Conservation (phyloP, 345 rosid genomes). For the Geranium rotundifolium region DNA sequence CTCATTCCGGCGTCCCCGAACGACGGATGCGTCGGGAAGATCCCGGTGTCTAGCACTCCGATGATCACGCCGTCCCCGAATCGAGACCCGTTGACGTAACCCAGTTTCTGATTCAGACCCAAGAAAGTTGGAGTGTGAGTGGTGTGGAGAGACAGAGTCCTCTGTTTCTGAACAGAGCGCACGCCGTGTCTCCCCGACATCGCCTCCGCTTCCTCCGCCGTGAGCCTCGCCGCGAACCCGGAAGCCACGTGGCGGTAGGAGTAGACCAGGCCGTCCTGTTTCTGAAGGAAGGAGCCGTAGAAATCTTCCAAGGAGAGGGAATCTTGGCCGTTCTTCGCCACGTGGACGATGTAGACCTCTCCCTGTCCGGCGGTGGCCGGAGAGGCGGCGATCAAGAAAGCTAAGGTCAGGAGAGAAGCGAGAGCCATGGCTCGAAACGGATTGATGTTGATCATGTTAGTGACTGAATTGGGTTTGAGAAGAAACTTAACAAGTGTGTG, state of each 20-base stretch:
- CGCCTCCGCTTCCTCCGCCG: conserved; percentile 12
- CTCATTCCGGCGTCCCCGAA: conserved; percentile 17
- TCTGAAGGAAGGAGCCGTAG: too few relatives aligned
- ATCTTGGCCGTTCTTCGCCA: too few relatives aligned
- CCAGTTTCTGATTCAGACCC: conserved; percentile 13
- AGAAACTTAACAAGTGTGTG: too few relatives aligned
- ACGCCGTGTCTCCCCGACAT: conserved; percentile 15
- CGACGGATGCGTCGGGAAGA: conserved; percentile 25
- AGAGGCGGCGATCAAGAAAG: too few relatives aligned
- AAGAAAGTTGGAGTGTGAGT: conserved; percentile 29
- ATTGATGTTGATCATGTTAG: too few relatives aligned
- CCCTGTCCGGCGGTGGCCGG: too few relatives aligned
- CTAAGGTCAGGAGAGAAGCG: too few relatives aligned
- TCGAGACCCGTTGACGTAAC: conserved; percentile 14
- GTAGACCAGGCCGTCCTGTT: conserved; percentile 4
- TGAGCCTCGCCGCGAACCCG: conserved; percentile 25
- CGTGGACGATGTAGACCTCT: too few relatives aligned
- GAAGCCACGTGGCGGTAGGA: conserved; percentile 16
- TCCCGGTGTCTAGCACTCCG: conserved; percentile 31
- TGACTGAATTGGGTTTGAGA: too few relatives aligned
- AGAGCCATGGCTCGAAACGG: too few relatives aligned
- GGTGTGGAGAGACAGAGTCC: conserved; percentile 18
- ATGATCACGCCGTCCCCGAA: conserved; percentile 27
- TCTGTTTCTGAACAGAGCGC: conserved; percentile 7
- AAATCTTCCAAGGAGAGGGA: too few relatives aligned